Percentiles rank a stretch among this genome's conserved stretches.
These are phyloP conservation scores for Aspergillus sp. DNA, from an alignment of 2,329 filamentous ascomycete genomes.

Conservation along the genomic window DNA sequence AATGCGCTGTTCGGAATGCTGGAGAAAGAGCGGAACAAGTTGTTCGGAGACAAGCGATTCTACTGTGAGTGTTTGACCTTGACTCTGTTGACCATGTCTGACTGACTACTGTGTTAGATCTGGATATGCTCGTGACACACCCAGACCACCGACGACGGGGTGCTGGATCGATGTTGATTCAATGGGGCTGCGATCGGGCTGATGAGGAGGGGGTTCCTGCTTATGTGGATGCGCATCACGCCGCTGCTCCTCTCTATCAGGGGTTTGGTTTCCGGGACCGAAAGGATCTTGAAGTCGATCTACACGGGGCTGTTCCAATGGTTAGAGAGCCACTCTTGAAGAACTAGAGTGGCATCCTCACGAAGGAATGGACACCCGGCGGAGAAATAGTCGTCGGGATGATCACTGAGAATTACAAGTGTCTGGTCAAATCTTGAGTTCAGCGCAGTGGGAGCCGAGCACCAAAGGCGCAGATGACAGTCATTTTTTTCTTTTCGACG, in stretches of 20 bases:
- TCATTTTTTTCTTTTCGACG: constrained; percentile 13
- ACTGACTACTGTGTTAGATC: constrained; percentile 4
- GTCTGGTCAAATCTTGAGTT: neutral
- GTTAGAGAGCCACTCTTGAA: neutral
- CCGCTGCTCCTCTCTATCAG: constrained; percentile 11
- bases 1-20: constrained; percentile 19
- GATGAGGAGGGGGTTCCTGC: constrained; percentile 9
- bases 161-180: constrained; percentile 16
- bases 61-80: constrained; percentile 22
- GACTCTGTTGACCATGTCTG: neutral
- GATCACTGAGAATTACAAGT: neutral
- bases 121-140: constrained; percentile 20
- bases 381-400: neutral
- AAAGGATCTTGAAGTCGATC: neutral
- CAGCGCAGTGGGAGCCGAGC: constrained; percentile 1
- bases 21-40: constrained; percentile 19
- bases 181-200: constrained; percentile 18
- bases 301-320: neutral
- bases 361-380: neutral
- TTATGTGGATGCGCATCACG: constrained; percentile 13
- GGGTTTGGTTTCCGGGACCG: constrained; percentile 13
- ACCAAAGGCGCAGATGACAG: constrained; percentile 18
- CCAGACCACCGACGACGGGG: constrained; percentile 17
- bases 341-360: neutral
- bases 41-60: constrained; percentile 25